Base-by-base conservation (phyloP, 495 filamentous ascomycete species). In the Darksidea phi region DNA sequence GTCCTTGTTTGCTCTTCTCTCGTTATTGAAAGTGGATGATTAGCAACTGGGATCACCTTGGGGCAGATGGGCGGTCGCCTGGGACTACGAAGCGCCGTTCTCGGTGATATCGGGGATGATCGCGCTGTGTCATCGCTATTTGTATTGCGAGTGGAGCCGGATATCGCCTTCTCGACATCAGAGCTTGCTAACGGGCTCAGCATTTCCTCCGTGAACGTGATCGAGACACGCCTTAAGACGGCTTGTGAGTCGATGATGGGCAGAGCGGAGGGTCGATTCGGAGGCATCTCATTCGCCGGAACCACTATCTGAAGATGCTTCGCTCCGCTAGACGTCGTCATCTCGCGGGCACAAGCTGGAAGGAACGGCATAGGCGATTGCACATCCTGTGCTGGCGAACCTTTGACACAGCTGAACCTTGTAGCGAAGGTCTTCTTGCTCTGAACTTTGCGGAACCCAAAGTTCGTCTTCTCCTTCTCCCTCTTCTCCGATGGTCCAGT, bases 201-300 rank as follows among this genome's bases (percentile, higher is more conserved):
- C 53, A 64, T 57, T 24, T 64, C 61, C 1, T 64, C 61, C 18
- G 61, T 64, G 24, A 25, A 64, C 0, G 48, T 24, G 17, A 63
- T 28, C 11, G 51, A 45, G 4, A 57, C 37, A 25, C 48, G 32
- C 11, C 32, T 24, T 21, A 43, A 49, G 2, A 32, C 12, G 5
- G 20, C 18, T n/a, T 28, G 24, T 18, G 51, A 24, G 2, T 24
- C 43, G 1, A 38, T 38, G 18, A 51, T 32, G 1, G 52, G 48
- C 7, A 61, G 23, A 4, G 59, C 50, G 21, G 50, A 28, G 20
- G 43, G 24, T 11, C 41, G 51, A 24, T 61, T 24, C 18, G 24
- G 3, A 5, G 11, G 15, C 2, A 59, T 18, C 17, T 32, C 24
- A 6, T 11, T 24, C 3, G 23, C 10, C 1, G 49, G 28, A 18